phyloP scores from a whole-genome alignment of 164 flowering plant species.

The Vitis labrusca region DNA sequence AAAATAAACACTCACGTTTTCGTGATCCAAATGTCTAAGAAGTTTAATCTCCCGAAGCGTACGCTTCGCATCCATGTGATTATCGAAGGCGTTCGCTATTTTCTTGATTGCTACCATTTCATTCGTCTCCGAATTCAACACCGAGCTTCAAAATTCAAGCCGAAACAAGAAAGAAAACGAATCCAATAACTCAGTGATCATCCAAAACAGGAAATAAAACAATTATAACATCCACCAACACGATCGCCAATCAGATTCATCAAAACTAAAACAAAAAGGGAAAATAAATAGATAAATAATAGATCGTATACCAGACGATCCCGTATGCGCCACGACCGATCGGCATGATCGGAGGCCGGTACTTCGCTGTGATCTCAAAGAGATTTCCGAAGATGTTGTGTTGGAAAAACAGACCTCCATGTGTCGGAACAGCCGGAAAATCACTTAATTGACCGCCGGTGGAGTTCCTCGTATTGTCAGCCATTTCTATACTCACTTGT shows the following conservation, averaged over 20 bases:
- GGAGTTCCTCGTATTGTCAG: constrained; percentile 15
- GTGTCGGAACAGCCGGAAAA: constrained; percentile 53
- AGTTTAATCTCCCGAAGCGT: constrained; percentile 96
- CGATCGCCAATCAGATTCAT: not conserved
- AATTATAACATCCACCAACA: not conserved
- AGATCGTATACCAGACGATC: constrained; percentile 73
- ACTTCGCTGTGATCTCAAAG: constrained; percentile 81
- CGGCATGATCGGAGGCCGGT: constrained; percentile 78
- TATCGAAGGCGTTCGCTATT: constrained; percentile 89
- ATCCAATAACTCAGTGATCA: not conserved
- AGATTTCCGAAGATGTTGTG: constrained; percentile 75
- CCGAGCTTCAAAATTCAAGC: constrained; percentile 26
- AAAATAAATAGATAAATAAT: not conserved
- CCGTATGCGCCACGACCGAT: constrained; percentile 98
- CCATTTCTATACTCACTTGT: constrained; percentile 20
- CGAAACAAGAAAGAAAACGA: not conserved
- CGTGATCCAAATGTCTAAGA: constrained; percentile 88
- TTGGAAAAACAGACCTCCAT: constrained; percentile 69
- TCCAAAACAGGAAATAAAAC: not conserved
- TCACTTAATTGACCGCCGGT: constrained; percentile 30
- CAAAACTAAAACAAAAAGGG: not conserved
- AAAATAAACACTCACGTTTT: constrained; percentile 56
- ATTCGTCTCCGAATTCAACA: constrained; percentile 74
- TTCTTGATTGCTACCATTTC: constrained; percentile 95
- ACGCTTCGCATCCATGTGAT: constrained; percentile 87